These are phyloP conservation scores for Helotiales sp. DNA, from an alignment of 2,329 filamentous ascomycete genomes.

Conservation along the genomic window DNA sequence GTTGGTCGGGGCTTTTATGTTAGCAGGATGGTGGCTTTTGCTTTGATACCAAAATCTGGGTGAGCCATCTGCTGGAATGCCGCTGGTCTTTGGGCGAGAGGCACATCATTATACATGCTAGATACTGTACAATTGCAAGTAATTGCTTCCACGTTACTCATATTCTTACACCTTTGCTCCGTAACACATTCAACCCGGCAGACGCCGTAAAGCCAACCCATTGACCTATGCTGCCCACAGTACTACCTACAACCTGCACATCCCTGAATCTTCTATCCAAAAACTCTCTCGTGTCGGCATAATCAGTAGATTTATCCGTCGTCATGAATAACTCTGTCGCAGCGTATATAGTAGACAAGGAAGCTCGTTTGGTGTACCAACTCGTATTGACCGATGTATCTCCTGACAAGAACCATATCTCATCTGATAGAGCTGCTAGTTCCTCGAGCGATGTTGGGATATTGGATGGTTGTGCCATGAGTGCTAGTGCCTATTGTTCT, in stretches of 20 bases:
- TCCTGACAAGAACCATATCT: conserved; percentile 86
- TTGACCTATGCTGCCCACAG: conserved; percentile 64
- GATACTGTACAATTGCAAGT: background rate
- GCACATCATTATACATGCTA: background rate
- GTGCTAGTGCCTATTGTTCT: conserved; percentile 62
- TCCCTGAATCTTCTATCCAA: conserved; percentile 71
- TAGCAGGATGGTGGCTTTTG: background rate
- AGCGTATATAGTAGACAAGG: conserved; percentile 67
- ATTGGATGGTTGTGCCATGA: conserved; percentile 85
- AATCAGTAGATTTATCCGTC: conserved; percentile 74
- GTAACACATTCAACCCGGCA: conserved; percentile 76
- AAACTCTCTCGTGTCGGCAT: conserved; percentile 76
- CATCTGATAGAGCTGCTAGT: conserved; percentile 80
- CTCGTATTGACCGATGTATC: conserved; percentile 78
- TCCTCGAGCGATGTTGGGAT: conserved; percentile 75
- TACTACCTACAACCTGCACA: conserved; percentile 59
- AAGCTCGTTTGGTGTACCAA: conserved; percentile 80
- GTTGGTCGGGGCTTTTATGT: background rate
- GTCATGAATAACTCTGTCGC: conserved; percentile 92
- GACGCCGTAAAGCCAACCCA: conserved; percentile 82
- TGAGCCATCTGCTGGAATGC: background rate
- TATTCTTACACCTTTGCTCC: conserved; percentile 80
- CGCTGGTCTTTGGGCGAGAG: background rate
- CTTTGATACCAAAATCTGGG: background rate
- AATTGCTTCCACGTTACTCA: background rate